Percentiles rank a stretch among this genome's conserved stretches.
These are phyloP conservation scores for Tetrahymena malaccensis DNA, from an alignment of 73 alveolate species.

Conservation along the genomic window DNA sequence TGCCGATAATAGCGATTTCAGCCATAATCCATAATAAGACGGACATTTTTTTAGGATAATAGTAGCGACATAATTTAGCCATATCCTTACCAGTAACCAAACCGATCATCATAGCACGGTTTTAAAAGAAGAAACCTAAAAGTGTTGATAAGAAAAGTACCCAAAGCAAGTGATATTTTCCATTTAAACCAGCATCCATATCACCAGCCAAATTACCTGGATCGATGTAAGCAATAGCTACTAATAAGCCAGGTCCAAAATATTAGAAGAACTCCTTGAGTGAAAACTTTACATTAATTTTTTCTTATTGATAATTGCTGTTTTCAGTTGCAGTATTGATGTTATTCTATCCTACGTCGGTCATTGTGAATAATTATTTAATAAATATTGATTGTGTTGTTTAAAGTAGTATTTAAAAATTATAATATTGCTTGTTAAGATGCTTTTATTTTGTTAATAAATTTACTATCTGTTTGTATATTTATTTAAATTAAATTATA, in stretches of 20 bases:
- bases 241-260: conserved; percentile 64
- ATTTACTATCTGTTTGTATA: not conserved
- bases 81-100: conserved; percentile 58
- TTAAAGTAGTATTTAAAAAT: not conserved
- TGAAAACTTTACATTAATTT: not conserved
- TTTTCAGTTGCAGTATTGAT: not conserved
- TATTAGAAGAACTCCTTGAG: conserved; percentile 40
- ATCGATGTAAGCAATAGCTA: conserved; percentile 66
- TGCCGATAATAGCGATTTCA: conserved; percentile 71
- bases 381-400: not conserved
- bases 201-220: conserved; percentile 56
- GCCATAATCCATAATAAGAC: conserved; percentile 66
- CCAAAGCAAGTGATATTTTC: conserved; percentile 72
- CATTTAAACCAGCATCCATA: not conserved
- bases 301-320: not conserved
- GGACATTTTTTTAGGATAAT: conserved; percentile 45
- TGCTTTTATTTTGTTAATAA: not conserved
- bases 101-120: conserved; percentile 63
- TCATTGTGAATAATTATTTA: not conserved
- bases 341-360: not conserved
- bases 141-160: conserved; percentile 41
- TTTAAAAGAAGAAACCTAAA: conserved; percentile 51
- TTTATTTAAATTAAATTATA: not conserved
- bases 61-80: conserved; percentile 57
- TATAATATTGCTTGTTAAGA: not conserved